phyloP scores from a whole-genome alignment of 495 filamentous ascomycete species.

The Parathielavia hyrcaniae region DNA sequence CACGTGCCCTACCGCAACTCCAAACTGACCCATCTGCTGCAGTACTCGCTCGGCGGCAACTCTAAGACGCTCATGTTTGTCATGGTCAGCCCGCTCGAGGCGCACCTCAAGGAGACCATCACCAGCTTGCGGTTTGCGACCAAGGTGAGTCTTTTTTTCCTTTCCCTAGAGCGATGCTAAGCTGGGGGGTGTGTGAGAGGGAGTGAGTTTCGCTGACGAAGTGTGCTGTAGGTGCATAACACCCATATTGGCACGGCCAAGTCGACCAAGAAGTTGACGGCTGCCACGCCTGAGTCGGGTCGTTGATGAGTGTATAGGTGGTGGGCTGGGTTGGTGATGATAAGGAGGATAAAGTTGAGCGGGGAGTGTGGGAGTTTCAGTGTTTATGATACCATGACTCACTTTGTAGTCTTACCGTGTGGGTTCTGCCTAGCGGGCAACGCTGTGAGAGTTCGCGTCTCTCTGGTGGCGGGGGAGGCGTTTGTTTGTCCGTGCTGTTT shows the following conservation, averaged over 20 bases:
- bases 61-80: conserved; percentile 99
- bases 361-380: background rate
- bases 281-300: background rate
- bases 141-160: conserved; percentile 52
- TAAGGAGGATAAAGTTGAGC: background rate
- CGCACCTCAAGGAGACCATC: conserved; percentile 86
- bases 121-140: conserved; percentile 95
- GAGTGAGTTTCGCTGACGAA: conserved; percentile 8
- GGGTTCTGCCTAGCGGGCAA: background rate
- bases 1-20: conserved; percentile 94
- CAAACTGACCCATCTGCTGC: conserved; percentile 92
- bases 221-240: conserved; percentile 56
- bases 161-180: background rate
- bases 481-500: no score
- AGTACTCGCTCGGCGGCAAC: conserved; percentile 92
- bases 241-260: conserved; percentile 85
- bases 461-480: no score
- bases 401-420: background rate
- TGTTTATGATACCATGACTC: conserved; percentile 12
- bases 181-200: background rate
- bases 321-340: background rate
- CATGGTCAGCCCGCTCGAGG: conserved; percentile 90
- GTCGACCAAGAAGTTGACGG: conserved; percentile 55
- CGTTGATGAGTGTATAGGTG: background rate
- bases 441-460: background rate